Conservation (phyloP, 306 rosid genomes). For the Quercus engelmannii region DNA sequence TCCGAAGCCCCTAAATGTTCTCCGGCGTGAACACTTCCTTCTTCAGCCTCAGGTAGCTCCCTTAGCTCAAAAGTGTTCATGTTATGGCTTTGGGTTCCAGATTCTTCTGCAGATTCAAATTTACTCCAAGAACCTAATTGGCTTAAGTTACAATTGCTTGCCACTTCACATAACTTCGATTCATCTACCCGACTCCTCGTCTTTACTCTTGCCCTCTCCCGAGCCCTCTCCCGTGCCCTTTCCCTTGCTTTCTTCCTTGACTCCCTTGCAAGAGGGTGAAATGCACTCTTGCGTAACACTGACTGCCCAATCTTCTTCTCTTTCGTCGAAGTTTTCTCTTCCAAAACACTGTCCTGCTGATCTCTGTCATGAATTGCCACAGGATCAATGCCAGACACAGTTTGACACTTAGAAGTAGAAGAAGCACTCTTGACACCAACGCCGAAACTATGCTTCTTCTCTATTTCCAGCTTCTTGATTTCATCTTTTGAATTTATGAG, state of each 20-base stretch:
- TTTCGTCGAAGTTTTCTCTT: constrained; percentile 1
- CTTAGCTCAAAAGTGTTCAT: constrained; percentile 27
- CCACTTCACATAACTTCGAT: constrained; percentile 15
- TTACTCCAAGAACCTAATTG: constrained; percentile 50
- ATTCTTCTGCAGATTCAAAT: constrained; percentile 53
- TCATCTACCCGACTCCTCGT: constrained; percentile 8
- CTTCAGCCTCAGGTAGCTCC: constrained; percentile 28
- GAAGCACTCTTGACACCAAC: constrained; percentile 33
- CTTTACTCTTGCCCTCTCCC: constrained; percentile 56
- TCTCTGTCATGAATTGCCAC: constrained; percentile 28
- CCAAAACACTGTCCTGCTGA: constrained; percentile 1
- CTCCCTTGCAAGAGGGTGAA: constrained; percentile 43
- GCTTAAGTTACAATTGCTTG: neutral
- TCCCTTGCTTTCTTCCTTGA: constrained; percentile 75
- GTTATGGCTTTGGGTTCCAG: constrained; percentile 40
- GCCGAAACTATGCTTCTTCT: constrained; percentile 13
- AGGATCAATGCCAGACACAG: constrained; percentile 51
- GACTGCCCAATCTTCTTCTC: constrained; percentile 8
- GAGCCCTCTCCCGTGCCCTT: constrained; percentile 65
- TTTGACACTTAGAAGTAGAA: constrained; percentile 74
- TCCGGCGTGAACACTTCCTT: constrained; percentile 28
- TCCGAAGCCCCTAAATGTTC: constrained; percentile 23
- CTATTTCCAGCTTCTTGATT: constrained; percentile 53
- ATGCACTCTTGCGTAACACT: constrained; percentile 32
- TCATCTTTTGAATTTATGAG: constrained; percentile 50